These are phyloP conservation scores for Cryphonectria japonica DNA, from an alignment of 2,329 filamentous ascomycete genomes.

Conservation along the genomic window DNA sequence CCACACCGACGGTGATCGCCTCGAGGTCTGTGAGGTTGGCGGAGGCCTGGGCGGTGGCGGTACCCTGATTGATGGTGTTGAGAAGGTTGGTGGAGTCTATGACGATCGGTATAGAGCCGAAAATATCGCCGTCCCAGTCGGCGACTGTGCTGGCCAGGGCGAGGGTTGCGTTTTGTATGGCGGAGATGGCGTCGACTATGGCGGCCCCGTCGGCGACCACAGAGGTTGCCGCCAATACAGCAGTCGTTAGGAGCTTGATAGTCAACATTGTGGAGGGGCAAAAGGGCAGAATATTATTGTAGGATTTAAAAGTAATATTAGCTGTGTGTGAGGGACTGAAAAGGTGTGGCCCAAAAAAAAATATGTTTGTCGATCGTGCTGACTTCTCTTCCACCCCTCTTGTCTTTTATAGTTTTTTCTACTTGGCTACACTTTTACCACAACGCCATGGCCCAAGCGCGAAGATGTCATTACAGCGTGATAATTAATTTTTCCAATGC, in stretches of 20 bases:
- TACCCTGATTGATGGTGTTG: slow-evolving; percentile 44
- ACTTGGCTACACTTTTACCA: neutral
- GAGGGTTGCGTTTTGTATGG: slow-evolving; percentile 40
- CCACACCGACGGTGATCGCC: slow-evolving; percentile 44
- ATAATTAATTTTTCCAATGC: neutral
- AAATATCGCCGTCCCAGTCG: slow-evolving; percentile 44
- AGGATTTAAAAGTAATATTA: neutral
- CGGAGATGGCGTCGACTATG: slow-evolving; percentile 42
- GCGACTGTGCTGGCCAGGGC: slow-evolving; percentile 41
- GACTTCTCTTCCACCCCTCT: neutral
- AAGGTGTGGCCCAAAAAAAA: neutral
- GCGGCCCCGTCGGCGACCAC: slow-evolving; percentile 40
- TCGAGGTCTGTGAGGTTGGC: slow-evolving; percentile 44
- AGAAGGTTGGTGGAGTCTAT: slow-evolving; percentile 45
- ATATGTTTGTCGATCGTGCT: neutral
- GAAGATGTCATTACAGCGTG: neutral
- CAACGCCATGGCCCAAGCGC: neutral
- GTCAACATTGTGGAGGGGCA: slow-evolving; percentile 13
- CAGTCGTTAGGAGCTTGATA: slow-evolving; percentile 13
- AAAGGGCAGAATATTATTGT: neutral
- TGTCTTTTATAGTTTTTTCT: neutral
- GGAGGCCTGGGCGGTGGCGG: slow-evolving; percentile 42
- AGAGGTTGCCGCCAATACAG: slow-evolving; percentile 16
- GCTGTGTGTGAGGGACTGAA: neutral
- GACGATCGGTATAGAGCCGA: slow-evolving; percentile 47